Evolutionary conservation across 2,329 filamentous ascomycete genomes (phyloP).

Genomic region (Arthrobotrys entomopaga): DNA sequence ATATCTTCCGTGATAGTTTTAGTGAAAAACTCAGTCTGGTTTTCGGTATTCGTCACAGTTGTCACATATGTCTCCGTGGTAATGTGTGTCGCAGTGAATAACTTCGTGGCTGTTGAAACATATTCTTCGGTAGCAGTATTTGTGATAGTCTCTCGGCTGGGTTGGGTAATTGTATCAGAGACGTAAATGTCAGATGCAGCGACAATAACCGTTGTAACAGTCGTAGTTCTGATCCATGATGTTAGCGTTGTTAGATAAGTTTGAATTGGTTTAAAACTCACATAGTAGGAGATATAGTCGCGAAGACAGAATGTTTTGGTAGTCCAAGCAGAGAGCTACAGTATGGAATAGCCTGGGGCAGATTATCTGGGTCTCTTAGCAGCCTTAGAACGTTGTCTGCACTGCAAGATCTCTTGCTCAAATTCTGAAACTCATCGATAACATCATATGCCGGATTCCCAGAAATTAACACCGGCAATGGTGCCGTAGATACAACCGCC

Average conservation of each 20-base stretch:
- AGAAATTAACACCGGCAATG: constrained; percentile 12
- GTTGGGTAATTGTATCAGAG: constrained; percentile 20
- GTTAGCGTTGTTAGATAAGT: neutral
- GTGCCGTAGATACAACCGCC: constrained; percentile 20
- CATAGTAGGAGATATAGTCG: constrained; percentile 23
- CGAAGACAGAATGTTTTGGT: constrained; percentile 1
- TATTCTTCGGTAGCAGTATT: constrained; percentile 21
- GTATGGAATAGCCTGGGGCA: constrained; percentile 22
- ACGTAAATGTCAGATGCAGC: neutral
- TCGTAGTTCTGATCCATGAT: constrained; percentile 5
- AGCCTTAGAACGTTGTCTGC: constrained; percentile 33
- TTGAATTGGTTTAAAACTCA: neutral
- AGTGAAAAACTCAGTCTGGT: neutral
- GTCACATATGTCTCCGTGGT: constrained; percentile 1
- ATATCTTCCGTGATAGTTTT: constrained; percentile 10
- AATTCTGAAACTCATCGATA: constrained; percentile 18
- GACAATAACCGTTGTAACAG: constrained; percentile 19
- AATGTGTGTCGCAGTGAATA: constrained; percentile 14
- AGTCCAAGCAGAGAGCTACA: constrained; percentile 22
- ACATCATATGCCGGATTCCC: constrained; percentile 24
- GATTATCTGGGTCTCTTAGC: constrained; percentile 16
- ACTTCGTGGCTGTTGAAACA: constrained; percentile 1
- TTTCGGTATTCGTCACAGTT: constrained; percentile 22
- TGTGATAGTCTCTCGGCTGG: neutral
- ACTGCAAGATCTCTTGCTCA: constrained; percentile 14